Evolutionary conservation across 441 rosid species (phyloP).

Genomic region (Isatis lusitanica): DNA sequence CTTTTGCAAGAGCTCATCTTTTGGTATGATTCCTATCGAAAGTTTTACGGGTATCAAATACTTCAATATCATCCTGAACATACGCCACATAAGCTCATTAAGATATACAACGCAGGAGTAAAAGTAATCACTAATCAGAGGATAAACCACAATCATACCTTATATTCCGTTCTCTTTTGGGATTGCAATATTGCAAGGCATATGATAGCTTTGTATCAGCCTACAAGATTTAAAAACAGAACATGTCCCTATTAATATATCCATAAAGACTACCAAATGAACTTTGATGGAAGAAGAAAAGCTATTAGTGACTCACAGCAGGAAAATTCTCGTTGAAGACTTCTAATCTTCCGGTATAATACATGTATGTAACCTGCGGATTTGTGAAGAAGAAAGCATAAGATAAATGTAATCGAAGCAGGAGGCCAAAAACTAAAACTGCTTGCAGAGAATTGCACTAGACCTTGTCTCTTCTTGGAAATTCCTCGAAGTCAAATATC

Average conservation of each 20-base stretch:
- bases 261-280: not conserved
- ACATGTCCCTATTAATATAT: not conserved
- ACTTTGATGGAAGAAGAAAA: not conserved
- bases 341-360: conserved; percentile 96
- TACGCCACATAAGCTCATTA: conserved; percentile 16
- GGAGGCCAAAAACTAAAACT: conserved; percentile 7
- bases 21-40: conserved; percentile 66
- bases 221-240: conserved; percentile 45
- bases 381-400: conserved; percentile 12
- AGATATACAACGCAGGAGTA: not conserved
- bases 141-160: conserved; percentile 50
- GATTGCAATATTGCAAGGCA: conserved; percentile 78
- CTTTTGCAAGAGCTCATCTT: conserved; percentile 59
- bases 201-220: conserved; percentile 93
- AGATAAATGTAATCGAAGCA: not conserved
- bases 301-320: conserved; percentile 48
- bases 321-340: conserved; percentile 95
- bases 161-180: conserved; percentile 65
- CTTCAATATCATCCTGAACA: conserved; percentile 84
- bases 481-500: conserved; percentile 94
- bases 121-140: not conserved
- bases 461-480: conserved; percentile 94
- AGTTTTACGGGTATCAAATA: conserved; percentile 94
- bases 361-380: conserved; percentile 92
- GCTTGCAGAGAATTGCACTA: not conserved